Evolutionary conservation across 106 monocot genomes (phyloP), one percentile per base, ranked within the genome.

Genomic region (Xerophyta viscosa): DNA sequence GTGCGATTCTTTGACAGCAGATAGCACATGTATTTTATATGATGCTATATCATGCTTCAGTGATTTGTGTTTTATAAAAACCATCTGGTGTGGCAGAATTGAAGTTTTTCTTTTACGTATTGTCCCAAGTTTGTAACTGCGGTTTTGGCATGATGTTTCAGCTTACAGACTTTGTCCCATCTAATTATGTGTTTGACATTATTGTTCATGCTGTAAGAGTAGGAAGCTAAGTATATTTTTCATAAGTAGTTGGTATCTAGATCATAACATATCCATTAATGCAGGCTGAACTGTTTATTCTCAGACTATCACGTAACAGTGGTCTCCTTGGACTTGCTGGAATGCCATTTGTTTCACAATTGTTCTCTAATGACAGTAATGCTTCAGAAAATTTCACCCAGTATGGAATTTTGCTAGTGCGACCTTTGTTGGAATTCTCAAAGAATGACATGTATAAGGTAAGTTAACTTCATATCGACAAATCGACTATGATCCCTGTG

Each of bases 321-420:
- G 90, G 98, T 50, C 71, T 98, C 41, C 64, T 89, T 64, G 98
- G 98, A 18, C 89, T 98, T 69, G 98, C 98, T 66, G 89, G 98
- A 29, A 98, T 90, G 90, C 73, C 98, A 39, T 98, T 83, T 66
- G 66, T 71, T 65, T 89, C 89, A 43, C 90, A 98, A 44, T 61
- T 83, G 52, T 98, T 90, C 71, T 26, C 52, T 31, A 22, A 64
- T 49, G 12, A 56, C 23, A 54, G 51, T 39, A 45, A 17, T 41
- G 25, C 11, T 58, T 53, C 54, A 31, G 57, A 49, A 28, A 58
- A 51, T 54, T 51, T 46, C 24, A 31, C 11, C 30, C 64, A 64
- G 41, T 27, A 67, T 65, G 68, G 79, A 13, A 62, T 98, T 68
- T 46, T 98, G 27, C 78, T 86, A 29, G 77, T 98, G 54, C 80